Conservation (phyloP, 805 yeast species). For the Torulaspora delbrueckii region DNA sequence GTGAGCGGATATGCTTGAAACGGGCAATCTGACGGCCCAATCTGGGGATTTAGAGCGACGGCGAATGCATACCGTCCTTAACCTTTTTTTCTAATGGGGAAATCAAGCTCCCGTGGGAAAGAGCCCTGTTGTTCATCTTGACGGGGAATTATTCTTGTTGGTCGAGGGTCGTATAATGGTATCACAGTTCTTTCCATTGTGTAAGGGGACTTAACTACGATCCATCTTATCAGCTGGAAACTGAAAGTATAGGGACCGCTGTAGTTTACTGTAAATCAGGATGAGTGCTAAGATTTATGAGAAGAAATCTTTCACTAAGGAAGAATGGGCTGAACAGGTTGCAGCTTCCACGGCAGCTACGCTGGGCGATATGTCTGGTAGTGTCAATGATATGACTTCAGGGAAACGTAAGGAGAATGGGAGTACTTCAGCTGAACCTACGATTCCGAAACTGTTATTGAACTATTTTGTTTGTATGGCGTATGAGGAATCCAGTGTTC, state of each 20-base stretch:
- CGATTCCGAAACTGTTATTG: constrained; percentile 45
- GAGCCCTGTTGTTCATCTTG: not conserved
- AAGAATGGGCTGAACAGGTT: constrained; percentile 30
- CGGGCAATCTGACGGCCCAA: not conserved
- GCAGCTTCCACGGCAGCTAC: constrained; percentile 16
- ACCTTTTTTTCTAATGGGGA: not conserved
- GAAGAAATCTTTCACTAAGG: constrained; percentile 23
- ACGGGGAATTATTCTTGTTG: not conserved
- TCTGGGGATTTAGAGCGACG: not conserved
- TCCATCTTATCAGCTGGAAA: not conserved
- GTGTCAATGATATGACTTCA: not conserved
- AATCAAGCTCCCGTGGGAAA: not conserved
- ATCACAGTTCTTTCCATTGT: not conserved
- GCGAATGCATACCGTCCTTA: not conserved
- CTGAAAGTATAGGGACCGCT: too few species aligned
- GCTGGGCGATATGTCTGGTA: constrained; percentile 3
- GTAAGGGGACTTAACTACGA: not conserved
- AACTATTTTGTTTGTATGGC: constrained; percentile 77
- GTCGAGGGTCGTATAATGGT: constrained; percentile 2
- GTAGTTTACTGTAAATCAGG: not conserved
- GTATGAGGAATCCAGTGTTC: constrained; percentile 59
- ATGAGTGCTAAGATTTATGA: constrained; percentile 14
- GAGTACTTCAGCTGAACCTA: constrained; percentile 37
- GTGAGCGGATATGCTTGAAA: not conserved
- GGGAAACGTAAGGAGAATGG: not conserved